Evolutionary conservation across 805 yeast genomes (phyloP), one percentile per base, ranked within the genome.

Genomic region (Lachancea sp.): DNA sequence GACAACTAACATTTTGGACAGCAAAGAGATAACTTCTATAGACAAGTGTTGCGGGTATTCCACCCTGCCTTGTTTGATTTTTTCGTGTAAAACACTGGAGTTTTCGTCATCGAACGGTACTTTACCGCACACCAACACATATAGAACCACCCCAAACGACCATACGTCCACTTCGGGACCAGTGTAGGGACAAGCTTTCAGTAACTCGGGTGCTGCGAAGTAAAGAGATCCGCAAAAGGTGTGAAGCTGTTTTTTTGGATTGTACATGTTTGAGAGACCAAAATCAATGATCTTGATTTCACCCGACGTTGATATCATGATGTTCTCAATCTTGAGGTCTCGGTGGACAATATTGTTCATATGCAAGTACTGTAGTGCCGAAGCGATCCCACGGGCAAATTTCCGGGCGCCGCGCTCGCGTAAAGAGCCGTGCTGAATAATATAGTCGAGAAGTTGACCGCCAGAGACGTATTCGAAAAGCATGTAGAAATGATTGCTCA

Each of bases 151-250:
- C 48, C 98, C 98, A 69, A 89, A 90, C 2, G 96, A 86, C 98
- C 98, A 92, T 15, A 92, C 81, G 61, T 92, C 98, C 35, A 92
- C 96, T 61, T 92, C 98, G 1, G 98, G 98, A 0, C 98, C 99
- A 26, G 75, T 70, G 55, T 92, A 92, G 1, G 96, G 97, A 50
- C 78, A 79, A 1, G 97, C 98, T 44, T 85, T 83, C 40, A 92
- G 69, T 50, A 92, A 71, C 62, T 92, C 99, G 0, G 99, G 99
- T 0, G 99, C 98, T 1, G 98, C 99, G 74, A 92, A 92, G 61
- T 92, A 92, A 38, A 92, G 70, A 1, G 97, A 88, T 3, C 99
- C 99, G 70, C 99, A 92, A 58, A 86, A 92, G 1, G 99, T 92
- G 56, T 84, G 86, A 56, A 92, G 75, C 41, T 87, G 67, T 31